Conservation (phyloP, 1,284 basidiomycete species). For the Rhodotorula sp. region DNA sequence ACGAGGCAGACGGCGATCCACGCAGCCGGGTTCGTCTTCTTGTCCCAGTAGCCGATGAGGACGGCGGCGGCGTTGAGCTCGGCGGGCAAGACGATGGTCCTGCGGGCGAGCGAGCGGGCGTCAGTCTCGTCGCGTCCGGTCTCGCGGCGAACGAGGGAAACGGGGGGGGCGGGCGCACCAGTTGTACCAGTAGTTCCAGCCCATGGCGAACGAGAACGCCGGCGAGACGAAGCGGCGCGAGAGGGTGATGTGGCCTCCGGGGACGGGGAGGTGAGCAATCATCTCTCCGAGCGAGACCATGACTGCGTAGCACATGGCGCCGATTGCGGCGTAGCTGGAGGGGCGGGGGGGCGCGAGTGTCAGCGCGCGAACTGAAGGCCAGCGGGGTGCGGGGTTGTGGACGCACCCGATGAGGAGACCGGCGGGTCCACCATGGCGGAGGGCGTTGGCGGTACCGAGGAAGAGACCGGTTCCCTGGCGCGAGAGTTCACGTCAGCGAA, state of each 20-base stretch:
- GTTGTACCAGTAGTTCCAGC: conserved; percentile 54
- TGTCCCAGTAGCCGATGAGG: conserved; percentile 51
- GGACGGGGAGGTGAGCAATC: conserved; percentile 50
- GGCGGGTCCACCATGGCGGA: conserved; percentile 57
- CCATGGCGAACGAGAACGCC: conserved; percentile 76
- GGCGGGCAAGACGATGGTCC: conserved; percentile 47
- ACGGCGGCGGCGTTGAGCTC: conserved; percentile 51
- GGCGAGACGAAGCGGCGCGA: conserved; percentile 70
- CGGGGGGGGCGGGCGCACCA: conserved; percentile 12
- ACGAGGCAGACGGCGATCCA: conserved; percentile 75
- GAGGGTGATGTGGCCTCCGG: conserved; percentile 72
- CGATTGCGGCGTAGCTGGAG: conserved; percentile 49
- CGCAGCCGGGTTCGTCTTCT: conserved; percentile 59
- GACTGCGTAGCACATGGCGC: conserved; percentile 49
- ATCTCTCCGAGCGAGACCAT: conserved; percentile 56
- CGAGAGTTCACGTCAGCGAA: too few relatives aligned
- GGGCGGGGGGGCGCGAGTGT: too few relatives aligned
- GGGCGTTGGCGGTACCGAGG: conserved; percentile 44
- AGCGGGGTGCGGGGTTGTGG: too few relatives aligned
- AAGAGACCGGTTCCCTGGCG: conserved; percentile 44
- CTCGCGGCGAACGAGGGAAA: too few relatives aligned
- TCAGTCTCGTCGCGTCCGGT: not conserved
- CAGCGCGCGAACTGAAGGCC: too few relatives aligned
- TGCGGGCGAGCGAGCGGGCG: not conserved
- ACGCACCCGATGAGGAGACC: conserved; percentile 39